Evolutionary conservation across 495 filamentous ascomycete species (phyloP).

Genomic region (Talaromyces wortmannii): DNA sequence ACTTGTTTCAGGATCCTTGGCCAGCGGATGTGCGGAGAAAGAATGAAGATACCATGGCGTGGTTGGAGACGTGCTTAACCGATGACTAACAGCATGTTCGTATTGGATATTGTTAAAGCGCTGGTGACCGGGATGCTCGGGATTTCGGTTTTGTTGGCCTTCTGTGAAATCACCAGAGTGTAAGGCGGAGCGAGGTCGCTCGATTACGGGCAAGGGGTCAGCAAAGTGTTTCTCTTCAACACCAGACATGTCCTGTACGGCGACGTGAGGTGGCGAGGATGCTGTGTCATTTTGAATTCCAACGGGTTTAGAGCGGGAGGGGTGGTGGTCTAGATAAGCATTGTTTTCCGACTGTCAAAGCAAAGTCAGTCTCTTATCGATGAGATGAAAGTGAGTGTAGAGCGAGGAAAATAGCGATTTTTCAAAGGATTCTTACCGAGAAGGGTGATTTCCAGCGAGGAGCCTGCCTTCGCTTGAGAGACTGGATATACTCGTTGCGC

Average conservation of each 20-base stretch:
- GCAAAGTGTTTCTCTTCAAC: conserved; percentile 14
- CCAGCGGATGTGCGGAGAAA: conserved; percentile 11
- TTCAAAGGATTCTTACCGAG: conserved; percentile 43
- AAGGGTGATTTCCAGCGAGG: conserved; percentile 66
- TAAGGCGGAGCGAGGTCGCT: conserved; percentile 78
- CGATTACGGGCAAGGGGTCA: conserved; percentile 51
- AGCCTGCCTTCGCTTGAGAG: conserved; percentile 73
- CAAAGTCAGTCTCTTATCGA: conserved; percentile 3
- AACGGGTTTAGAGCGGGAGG: background rate
- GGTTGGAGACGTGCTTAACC: conserved; percentile 36
- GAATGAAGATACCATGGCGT: conserved; percentile 41
- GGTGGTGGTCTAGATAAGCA: background rate
- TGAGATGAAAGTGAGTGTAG: background rate
- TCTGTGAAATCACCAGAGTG: conserved; percentile 85
- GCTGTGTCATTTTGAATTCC: background rate
- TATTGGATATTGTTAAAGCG: conserved; percentile 6
- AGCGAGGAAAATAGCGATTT: background rate
- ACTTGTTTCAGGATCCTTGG: conserved; percentile 8
- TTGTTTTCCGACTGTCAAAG: conserved; percentile 3
- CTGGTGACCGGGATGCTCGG: conserved; percentile 10
- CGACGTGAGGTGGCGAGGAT: background rate
- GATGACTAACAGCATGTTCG: background rate
- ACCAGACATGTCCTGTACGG: background rate
- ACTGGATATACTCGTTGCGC: conserved; percentile 74
- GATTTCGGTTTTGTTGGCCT: conserved; percentile 21